A percentile compares a stretch with the other conserved stretches of the same genome.
phyloP scores from a whole-genome alignment of 306 rosid genomes.

The apple (Malus domestica) region ASM211411v1 NC_041800.1:20665733-20666232 shows the following conservation, averaged over 20 bases:
- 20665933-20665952: too few relatives aligned
- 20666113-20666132: not conserved
- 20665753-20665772: conserved; percentile 29
- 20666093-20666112: not conserved
- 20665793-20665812: conserved; percentile 50
- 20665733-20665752: not conserved
- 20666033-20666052: conserved; percentile 68
- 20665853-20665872: conserved; percentile 45
- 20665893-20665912: conserved; percentile 27
- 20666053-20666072: conserved; percentile 2
- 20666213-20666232: too few relatives aligned
- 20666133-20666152: not conserved
- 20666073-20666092: not conserved
- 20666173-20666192: not conserved
- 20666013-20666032: conserved; percentile 23
- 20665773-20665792: conserved; percentile 49
- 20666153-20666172: not conserved
- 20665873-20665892: conserved; percentile 27
- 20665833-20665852: conserved; percentile 52
- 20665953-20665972: not conserved
- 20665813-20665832: conserved; percentile 58
- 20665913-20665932: too few relatives aligned
- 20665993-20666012: conserved; percentile 44
- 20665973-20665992: conserved; percentile 3
- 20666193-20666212: too few relatives aligned